Evolutionary conservation across 306 rosid genomes (phyloP).

Genomic region (Betula pendula): DNA sequence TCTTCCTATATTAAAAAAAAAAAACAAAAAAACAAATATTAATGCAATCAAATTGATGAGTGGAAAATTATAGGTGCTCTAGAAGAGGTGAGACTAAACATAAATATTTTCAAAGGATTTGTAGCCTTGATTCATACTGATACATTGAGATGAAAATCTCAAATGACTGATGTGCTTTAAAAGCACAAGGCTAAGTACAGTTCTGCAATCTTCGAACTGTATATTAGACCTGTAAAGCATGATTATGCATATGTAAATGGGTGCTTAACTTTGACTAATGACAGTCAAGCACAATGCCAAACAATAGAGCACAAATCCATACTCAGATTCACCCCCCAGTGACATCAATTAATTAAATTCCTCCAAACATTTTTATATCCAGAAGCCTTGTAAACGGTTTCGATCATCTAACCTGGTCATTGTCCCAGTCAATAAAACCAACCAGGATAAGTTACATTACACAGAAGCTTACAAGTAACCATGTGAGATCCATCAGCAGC

Average conservation of each 20-base stretch:
- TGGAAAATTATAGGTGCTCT: slow-evolving; percentile 19
- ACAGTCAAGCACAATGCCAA: not conserved
- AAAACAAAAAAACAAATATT: not conserved
- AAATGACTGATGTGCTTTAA: not conserved
- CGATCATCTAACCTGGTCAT: not conserved
- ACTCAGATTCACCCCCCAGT: not conserved
- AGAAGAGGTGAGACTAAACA: not conserved
- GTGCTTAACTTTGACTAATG: not conserved
- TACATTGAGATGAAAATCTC: not conserved
- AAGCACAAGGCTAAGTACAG: not conserved
- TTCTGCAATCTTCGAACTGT: not conserved
- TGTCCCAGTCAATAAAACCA: not conserved
- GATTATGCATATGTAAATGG: not conserved
- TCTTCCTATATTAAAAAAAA: slow-evolving; percentile 61
- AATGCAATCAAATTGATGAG: slow-evolving; percentile 24
- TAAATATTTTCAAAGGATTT: not conserved
- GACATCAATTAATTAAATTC: not conserved
- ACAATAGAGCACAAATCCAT: not conserved
- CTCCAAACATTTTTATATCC: not conserved
- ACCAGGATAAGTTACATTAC: not conserved
- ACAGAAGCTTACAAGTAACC: not conserved
- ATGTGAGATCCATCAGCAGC: not conserved
- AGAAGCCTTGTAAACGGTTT: not conserved
- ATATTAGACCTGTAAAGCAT: not conserved
- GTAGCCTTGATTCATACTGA: not conserved